phyloP scores from a whole-genome alignment of 352 stramenopile genomes.

The Peronospora farinosa region DNA sequence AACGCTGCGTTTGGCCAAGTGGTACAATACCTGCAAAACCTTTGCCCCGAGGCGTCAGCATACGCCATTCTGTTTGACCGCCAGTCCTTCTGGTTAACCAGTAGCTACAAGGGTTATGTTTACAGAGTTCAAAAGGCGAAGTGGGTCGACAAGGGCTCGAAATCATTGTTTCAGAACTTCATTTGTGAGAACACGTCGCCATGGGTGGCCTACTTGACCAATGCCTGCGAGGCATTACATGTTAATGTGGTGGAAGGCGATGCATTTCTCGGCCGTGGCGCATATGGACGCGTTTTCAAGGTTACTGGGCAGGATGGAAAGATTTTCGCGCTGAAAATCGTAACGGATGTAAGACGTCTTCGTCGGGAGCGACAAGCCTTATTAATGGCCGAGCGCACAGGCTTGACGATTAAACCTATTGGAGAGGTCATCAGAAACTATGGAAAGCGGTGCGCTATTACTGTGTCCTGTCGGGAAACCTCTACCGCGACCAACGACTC shows the following conservation, averaged over 20 bases:
- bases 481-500: too few relatives aligned
- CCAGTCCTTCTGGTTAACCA: conserved; percentile 27
- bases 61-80: conserved; percentile 23
- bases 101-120: conserved; percentile 18
- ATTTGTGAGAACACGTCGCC: conserved; percentile 19
- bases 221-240: conserved; percentile 13
- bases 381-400: too few relatives aligned
- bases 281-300: conserved; percentile 17
- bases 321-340: conserved; percentile 22
- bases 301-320: conserved; percentile 12
- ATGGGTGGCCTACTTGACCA: conserved; percentile 18
- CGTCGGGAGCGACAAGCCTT: too few relatives aligned
- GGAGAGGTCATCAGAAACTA: too few relatives aligned
- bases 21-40: conserved; percentile 21
- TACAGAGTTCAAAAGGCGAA: conserved; percentile 11
- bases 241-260: conserved; percentile 26
- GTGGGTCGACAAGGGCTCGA: conserved; percentile 22
- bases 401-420: too few relatives aligned
- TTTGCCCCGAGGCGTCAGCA: conserved; percentile 13
- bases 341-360: too few relatives aligned
- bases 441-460: too few relatives aligned
- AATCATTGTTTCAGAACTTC: conserved; percentile 24
- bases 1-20: conserved; percentile 28
- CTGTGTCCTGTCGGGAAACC: too few relatives aligned
- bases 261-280: conserved; percentile 25